Conservation (phyloP, 768 basidiomycete genomes). For the Xerocomus brunneocitrinus region DNA sequence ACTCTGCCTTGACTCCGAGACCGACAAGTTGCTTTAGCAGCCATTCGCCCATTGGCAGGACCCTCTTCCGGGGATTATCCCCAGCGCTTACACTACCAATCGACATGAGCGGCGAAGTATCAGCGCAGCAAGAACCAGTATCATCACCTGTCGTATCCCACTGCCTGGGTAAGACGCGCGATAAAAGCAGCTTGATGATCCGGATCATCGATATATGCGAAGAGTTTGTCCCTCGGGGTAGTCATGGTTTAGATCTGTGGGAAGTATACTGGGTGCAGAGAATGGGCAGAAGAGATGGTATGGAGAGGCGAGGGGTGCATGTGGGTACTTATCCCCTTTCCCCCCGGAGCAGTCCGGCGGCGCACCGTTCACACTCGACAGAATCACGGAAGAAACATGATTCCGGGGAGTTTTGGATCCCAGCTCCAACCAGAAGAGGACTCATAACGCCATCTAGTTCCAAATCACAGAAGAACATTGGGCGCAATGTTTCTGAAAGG, state of each 20-base stretch:
- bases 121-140: background rate
- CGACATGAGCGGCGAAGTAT: background rate
- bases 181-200: background rate
- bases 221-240: background rate
- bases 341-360: too few species aligned
- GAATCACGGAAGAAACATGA: too few species aligned
- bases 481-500: too few species aligned
- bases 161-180: background rate
- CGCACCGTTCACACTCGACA: background rate
- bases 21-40: background rate
- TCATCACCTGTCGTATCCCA: background rate
- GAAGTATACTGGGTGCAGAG: background rate
- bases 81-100: background rate
- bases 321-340: background rate
- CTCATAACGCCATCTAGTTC: background rate
- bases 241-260: background rate
- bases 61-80: background rate
- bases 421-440: background rate
- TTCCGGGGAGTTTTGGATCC: too few species aligned
- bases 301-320: background rate
- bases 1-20: background rate
- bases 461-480: background rate
- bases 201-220: background rate
- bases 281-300: background rate
- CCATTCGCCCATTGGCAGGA: background rate